phyloP scores from a whole-genome alignment of 768 basidiomycete genomes.

The Kwoniella mangroviensis region DNA sequence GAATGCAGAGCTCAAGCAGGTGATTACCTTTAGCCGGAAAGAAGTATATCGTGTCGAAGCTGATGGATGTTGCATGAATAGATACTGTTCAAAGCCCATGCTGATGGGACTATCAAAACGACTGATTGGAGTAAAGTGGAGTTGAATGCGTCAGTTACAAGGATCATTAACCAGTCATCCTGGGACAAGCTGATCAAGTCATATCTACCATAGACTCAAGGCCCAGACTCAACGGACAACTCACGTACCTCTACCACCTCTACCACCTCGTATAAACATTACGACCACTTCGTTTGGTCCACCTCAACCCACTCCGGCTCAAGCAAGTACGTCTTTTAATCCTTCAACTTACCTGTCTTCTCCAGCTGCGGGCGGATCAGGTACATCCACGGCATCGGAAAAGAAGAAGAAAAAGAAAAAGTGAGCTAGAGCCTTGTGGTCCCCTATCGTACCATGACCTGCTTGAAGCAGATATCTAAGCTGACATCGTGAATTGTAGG shows the following conservation, averaged over 20 bases:
- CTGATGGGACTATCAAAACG: constrained; percentile 81
- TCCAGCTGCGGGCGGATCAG: constrained; percentile 58
- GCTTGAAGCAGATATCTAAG: no score
- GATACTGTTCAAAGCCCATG: constrained; percentile 93
- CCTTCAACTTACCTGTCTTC: constrained; percentile 14
- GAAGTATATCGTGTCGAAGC: not conserved
- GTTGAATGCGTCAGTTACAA: constrained; percentile 71
- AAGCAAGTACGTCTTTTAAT: constrained; percentile 15
- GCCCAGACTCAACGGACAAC: constrained; percentile 41
- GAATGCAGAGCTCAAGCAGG: constrained; percentile 86
- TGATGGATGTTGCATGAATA: constrained; percentile 2
- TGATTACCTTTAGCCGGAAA: constrained; percentile 15
- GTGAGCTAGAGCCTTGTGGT: constrained; percentile 22
- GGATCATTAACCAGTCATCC: not conserved
- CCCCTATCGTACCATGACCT: not conserved
- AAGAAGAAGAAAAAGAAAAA: constrained; percentile 51
- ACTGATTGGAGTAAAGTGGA: constrained; percentile 91
- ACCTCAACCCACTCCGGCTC: constrained; percentile 13
- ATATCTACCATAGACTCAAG: constrained; percentile 34
- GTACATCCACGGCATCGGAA: constrained; percentile 62
- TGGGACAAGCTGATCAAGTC: not conserved
- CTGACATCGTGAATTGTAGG: constrained; percentile 4
- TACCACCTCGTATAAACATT: constrained; percentile 27
- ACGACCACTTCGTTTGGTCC: constrained; percentile 22
- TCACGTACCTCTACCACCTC: constrained; percentile 38